Percentiles rank a stretch among this genome's conserved stretches.
phyloP scores from a whole-genome alignment of 169 alveolate genomes.

The Cryptosporidium sp. region DNA sequence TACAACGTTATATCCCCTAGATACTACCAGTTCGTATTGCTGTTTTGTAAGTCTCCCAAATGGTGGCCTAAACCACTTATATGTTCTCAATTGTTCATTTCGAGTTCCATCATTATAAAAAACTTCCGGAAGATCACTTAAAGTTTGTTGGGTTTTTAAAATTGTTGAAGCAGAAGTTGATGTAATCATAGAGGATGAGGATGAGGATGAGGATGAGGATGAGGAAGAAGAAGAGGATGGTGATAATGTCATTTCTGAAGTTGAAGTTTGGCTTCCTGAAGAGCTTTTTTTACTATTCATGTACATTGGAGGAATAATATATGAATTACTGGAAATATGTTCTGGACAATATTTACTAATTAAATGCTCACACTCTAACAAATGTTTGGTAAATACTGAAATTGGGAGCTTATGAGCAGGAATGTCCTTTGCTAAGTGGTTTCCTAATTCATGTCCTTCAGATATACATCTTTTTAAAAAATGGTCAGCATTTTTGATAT shows the following conservation, averaged over 20 bases:
- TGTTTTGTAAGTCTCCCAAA: constrained; percentile 68
- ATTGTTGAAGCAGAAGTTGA: neutral
- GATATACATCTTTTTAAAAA: constrained; percentile 51
- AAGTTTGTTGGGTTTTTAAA: neutral
- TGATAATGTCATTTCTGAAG: neutral
- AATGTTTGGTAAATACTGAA: constrained; percentile 41
- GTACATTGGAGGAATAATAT: constrained; percentile 37
- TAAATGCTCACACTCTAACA: constrained; percentile 70
- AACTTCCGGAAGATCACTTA: neutral
- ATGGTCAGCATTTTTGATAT: constrained; percentile 42
- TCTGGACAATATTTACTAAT: constrained; percentile 47
- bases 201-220: neutral
- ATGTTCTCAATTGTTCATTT: neutral
- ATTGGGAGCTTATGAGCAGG: constrained; percentile 59
- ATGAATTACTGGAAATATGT: constrained; percentile 40
- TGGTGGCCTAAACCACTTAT: constrained; percentile 78
- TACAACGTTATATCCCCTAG: constrained; percentile 66
- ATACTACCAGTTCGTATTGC: constrained; percentile 60
- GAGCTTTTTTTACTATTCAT: neutral
- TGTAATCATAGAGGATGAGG: neutral
- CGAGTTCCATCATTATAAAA: neutral
- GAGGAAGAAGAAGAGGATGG: constrained; percentile 19
- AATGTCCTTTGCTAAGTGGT: constrained; percentile 71
- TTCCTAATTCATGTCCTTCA: constrained; percentile 77
- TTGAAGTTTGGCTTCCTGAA: neutral